Evolutionary conservation across 495 filamentous ascomycete genomes (phyloP).

Genomic region (Podospora australis): DNA sequence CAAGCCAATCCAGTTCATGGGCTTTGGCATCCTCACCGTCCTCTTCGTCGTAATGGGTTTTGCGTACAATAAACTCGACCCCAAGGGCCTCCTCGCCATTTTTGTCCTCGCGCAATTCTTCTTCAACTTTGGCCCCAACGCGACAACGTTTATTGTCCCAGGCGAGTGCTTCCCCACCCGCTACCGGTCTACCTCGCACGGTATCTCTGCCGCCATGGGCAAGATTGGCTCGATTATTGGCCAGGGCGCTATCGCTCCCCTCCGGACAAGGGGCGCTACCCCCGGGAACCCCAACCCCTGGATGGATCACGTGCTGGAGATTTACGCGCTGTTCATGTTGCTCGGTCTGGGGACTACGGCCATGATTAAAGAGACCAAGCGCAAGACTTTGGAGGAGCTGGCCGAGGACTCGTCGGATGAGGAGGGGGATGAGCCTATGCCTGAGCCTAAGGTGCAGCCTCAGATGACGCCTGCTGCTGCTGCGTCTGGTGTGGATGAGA

Average conservation of each 20-base stretch:
- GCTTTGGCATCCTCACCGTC: constrained; percentile 66
- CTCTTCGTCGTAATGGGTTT: constrained; percentile 70
- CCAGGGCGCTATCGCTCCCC: constrained; percentile 47
- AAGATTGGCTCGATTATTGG: constrained; percentile 58
- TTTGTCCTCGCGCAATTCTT: constrained; percentile 79
- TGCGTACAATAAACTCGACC: constrained; percentile 49
- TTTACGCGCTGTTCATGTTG: constrained; percentile 77
- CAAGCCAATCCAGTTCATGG: constrained; percentile 70
- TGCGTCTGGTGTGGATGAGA: too few species aligned
- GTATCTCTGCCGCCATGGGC: constrained; percentile 63
- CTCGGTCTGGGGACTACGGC: constrained; percentile 58
- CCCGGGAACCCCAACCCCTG: constrained; percentile 48
- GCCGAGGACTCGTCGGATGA: constrained; percentile 29
- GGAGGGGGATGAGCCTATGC: neutral
- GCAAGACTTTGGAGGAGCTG: constrained; percentile 58
- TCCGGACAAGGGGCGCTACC: constrained; percentile 40
- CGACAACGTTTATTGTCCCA: constrained; percentile 85
- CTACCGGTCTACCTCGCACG: constrained; percentile 78
- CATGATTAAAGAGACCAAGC: constrained; percentile 70
- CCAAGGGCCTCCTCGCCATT: constrained; percentile 55
- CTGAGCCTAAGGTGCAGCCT: too few species aligned
- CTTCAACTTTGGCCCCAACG: constrained; percentile 67
- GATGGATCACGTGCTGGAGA: constrained; percentile 76
- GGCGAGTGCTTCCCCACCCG: constrained; percentile 87
- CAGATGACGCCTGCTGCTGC: too few species aligned